Evolutionary conservation across 2,329 filamentous ascomycete species (phyloP).

Genomic region (Trichoderma citrinoviride): DNA sequence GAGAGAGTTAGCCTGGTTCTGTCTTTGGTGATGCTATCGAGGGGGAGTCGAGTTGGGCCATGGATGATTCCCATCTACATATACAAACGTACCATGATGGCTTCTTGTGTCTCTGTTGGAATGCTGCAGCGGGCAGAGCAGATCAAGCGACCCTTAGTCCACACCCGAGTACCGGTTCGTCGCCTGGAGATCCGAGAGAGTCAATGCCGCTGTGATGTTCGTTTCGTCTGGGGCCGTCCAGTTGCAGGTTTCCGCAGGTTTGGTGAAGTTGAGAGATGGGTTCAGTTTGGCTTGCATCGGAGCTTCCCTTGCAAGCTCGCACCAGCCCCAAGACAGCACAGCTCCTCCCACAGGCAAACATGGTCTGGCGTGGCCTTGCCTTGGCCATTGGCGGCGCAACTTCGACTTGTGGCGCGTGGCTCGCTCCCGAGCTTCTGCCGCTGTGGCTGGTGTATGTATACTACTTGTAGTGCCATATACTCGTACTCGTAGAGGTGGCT

Average conservation of each 20-base stretch:
- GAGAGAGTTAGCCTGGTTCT: slow-evolving; percentile 29
- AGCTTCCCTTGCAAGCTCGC: slow-evolving; percentile 10
- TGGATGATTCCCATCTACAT: too few species aligned
- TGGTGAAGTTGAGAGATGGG: not conserved
- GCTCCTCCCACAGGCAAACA: slow-evolving; percentile 27
- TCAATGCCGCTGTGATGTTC: slow-evolving; percentile 1
- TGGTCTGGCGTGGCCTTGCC: slow-evolving; percentile 28
- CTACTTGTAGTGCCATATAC: too few species aligned
- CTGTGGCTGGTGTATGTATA: not conserved
- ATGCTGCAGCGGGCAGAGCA: not conserved
- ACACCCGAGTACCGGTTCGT: too few species aligned
- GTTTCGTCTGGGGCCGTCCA: not conserved
- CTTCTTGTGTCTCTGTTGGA: not conserved
- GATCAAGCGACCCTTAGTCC: not conserved
- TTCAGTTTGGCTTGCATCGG: not conserved
- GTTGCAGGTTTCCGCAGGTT: too few species aligned
- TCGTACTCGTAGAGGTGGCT: too few species aligned
- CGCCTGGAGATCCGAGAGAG: not conserved
- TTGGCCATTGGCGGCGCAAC: not conserved
- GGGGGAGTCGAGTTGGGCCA: not conserved
- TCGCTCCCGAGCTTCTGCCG: slow-evolving; percentile 17
- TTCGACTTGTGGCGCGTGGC: slow-evolving; percentile 7
- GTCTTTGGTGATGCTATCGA: slow-evolving; percentile 11
- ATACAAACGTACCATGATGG: slow-evolving; percentile 32
- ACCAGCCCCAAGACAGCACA: slow-evolving; percentile 4